Base-by-base conservation (phyloP, 345 rosid genomes). In the Syzygium oleosum region DNA sequence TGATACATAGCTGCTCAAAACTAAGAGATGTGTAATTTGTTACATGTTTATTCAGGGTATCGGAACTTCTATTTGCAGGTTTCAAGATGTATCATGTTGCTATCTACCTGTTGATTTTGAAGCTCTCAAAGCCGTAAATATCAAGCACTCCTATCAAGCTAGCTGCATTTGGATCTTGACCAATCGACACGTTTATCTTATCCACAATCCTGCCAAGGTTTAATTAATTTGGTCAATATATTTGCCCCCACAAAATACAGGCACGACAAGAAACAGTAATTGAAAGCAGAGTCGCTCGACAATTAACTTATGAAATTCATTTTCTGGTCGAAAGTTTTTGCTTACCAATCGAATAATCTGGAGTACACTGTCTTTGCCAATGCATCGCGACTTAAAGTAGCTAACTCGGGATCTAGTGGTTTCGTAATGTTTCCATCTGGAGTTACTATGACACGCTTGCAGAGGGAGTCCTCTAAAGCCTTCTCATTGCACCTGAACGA, bases 391-490 rank as follows among this genome's bases (percentile, higher is more conserved):
- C 99, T 98, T 86, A 92, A 91, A 27, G 93, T 29, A 86, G 99
- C 99, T 91, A 94, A 93, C 86, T 88, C 93, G 84, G 98, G 97
- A 91, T 98, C 99, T 79, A 98, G 98, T 87, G 98, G 94, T 94
- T 97, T 96, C 77, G 98, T 96, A 88, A 98, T 98, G 91, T 96
- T 89, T 94, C 97, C 99, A 91, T 98, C 99, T 88, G 99, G 99
- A 80, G 99, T 98, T 92, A 98, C 99, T 98, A 98, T 98, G 46
- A 96, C 99, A 92, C 99, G 99, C 93, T 96, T 93, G 88, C 97
- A 94, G 90, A 98, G 85, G 63, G 99, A 98, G 93, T 94, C 98
- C 93, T 98, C 99, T 92, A 98, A 91, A 91, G 95, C 95, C 92
- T 92, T 93, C 88, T 95, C 94, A 93, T 98, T 93, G 89, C 99